Percentiles rank a stretch among this genome's conserved stretches.
Evolutionary conservation across 306 rosid genomes (phyloP).

Genomic region (Phaseolus lunatus): DNA sequence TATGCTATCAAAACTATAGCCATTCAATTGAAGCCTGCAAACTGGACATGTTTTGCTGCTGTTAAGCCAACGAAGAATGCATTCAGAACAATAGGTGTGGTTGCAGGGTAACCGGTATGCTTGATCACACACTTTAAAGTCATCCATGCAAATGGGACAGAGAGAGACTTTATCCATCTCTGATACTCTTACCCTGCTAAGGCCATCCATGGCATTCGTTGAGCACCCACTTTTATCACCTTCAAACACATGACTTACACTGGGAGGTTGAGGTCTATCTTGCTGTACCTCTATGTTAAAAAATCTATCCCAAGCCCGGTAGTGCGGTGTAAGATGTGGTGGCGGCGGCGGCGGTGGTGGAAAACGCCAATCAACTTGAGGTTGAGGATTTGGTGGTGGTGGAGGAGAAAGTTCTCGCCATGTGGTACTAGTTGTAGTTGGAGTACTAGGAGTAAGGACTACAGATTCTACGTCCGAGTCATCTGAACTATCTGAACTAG

Average conservation of each 20-base stretch:
- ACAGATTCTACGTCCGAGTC: constrained; percentile 47
- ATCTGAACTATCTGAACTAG: constrained; percentile 40
- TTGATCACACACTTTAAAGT: constrained; percentile 60
- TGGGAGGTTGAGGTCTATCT: neutral
- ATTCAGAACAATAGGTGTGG: constrained; percentile 64
- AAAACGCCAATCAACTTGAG: too few species aligned
- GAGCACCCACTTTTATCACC: constrained; percentile 13
- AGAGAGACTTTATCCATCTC: constrained; percentile 47
- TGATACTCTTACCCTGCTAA: constrained; percentile 53
- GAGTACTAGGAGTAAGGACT: neutral
- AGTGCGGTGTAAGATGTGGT: neutral
- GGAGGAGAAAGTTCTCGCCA: constrained; percentile 2
- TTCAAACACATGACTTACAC: neutral
- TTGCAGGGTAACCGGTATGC: constrained; percentile 72
- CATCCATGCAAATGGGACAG: constrained; percentile 87
- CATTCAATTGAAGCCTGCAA: constrained; percentile 57
- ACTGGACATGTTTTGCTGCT: constrained; percentile 77
- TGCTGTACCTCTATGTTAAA: neutral
- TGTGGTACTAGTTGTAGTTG: constrained; percentile 21
- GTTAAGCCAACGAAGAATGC: constrained; percentile 79
- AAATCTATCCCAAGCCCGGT: too few species aligned
- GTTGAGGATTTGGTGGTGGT: neutral
- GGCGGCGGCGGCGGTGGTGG: neutral
- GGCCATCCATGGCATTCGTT: neutral
- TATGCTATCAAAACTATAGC: neutral